These are phyloP conservation scores for Liriodendron chinense DNA, from an alignment of 164 flowering plant genomes.

Conservation along the genomic window DNA sequence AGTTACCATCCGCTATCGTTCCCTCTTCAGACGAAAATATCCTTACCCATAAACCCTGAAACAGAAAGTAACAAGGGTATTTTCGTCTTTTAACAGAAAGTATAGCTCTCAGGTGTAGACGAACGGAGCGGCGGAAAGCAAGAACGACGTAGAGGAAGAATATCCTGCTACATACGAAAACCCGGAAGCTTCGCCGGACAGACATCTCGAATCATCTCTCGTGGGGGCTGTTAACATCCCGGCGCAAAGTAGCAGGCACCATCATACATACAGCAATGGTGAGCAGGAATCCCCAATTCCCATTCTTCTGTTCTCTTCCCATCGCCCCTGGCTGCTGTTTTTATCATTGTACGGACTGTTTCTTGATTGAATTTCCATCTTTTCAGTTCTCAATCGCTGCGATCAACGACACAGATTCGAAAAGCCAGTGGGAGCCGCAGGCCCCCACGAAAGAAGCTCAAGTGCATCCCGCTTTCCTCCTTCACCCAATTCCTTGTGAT, in stretches of 20 bases:
- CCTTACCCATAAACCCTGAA: no score
- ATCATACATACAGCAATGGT: conserved; percentile 1
- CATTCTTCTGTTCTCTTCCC: neutral
- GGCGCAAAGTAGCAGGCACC: neutral
- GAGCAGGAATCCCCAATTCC: neutral
- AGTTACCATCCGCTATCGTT: no score
- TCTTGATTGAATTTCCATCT: neutral
- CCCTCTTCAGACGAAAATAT: no score
- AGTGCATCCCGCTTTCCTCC: conserved; percentile 31
- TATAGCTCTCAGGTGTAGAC: neutral
- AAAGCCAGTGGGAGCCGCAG: conserved; percentile 73
- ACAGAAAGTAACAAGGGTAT: neutral
- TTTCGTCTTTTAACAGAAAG: neutral
- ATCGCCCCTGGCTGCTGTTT: neutral
- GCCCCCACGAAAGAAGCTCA: conserved; percentile 99
- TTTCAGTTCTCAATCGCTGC: conserved; percentile 89
- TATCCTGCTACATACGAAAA: no score
- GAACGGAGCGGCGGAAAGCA: neutral
- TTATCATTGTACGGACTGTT: neutral
- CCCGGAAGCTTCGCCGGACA: no score
- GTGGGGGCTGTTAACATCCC: neutral
- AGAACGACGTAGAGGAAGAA: no score
- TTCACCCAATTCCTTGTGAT: neutral
- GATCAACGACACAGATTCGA: conserved; percentile 80
- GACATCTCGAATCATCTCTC: no score